Conservation (phyloP, 768 basidiomycete genomes). For the Russula earlei region DNA sequence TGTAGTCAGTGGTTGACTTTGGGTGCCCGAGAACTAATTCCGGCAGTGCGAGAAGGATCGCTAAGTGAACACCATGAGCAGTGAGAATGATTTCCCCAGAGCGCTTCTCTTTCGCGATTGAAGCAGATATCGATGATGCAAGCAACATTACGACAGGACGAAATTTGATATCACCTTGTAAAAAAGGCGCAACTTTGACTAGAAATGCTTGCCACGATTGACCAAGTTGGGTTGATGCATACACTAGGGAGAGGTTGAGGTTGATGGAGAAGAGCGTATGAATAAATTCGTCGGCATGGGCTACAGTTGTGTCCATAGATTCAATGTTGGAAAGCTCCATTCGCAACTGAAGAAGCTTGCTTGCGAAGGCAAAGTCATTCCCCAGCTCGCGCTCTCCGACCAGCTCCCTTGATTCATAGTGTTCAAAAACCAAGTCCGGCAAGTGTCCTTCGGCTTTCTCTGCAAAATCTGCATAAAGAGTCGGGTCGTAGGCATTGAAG, state of each 20-base stretch:
- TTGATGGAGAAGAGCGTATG: constrained; percentile 66
- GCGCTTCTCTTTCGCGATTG: constrained; percentile 58
- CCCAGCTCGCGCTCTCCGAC: constrained; percentile 68
- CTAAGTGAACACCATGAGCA: constrained; percentile 67
- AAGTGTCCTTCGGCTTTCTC: constrained; percentile 42
- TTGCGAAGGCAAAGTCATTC: constrained; percentile 67
- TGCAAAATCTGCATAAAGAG: constrained; percentile 53
- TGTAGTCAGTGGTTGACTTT: no score
- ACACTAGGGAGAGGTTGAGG: constrained; percentile 76
- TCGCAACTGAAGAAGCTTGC: constrained; percentile 47
- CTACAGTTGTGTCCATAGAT: constrained; percentile 32
- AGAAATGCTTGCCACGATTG: constrained; percentile 74
- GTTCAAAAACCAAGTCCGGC: constrained; percentile 52
- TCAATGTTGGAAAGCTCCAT: constrained; percentile 39
- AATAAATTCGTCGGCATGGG: constrained; percentile 40
- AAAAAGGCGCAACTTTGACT: constrained; percentile 50
- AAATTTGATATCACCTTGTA: constrained; percentile 50
- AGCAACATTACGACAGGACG: constrained; percentile 47
- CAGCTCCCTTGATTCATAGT: constrained; percentile 54
- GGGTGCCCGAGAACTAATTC: constrained; percentile 61
- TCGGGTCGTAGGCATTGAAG: constrained; percentile 61
- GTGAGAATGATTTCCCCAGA: constrained; percentile 78
- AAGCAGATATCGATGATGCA: constrained; percentile 54
- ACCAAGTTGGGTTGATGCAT: constrained; percentile 64
- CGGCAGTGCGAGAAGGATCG: constrained; percentile 65